Base-by-base conservation (phyloP, 106 monocot species). In the Dendrobium catenatum region DNA sequence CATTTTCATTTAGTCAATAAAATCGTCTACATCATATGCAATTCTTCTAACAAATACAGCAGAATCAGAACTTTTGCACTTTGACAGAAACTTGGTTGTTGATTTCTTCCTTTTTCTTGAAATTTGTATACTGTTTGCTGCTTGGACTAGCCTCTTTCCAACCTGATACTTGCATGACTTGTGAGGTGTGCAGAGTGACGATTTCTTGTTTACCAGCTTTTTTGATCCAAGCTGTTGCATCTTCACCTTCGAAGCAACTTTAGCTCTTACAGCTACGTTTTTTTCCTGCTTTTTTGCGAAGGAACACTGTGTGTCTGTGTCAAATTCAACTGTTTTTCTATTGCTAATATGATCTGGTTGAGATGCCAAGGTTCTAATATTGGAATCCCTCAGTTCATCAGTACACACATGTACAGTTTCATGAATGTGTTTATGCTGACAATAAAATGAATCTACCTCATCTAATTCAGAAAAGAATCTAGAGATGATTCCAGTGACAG, bases 401-500 rank as follows among this genome's bases (percentile, higher is more conserved):
- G n/a, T 40, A 37, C 55, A 42, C 15, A n/a, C 31, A 2, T 48
- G 27, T 44, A 33, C 51, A 67, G 42, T 44, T 74, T n/a, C 74
- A 7, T 66, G 18, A 42, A 29, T 41, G 1, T 80, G 55, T 59
- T 58, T 46, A 15, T 16, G 13, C 5, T 15, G 64, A 42, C 20
- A 37, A 42, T 22, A 61, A 37, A 43, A 80, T 48, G 88, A 83
- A 44, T 74, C 67, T 11, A 83, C 67, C 42, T 85, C 85, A 59
- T 83, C 88, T 78, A 75, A 78, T 18, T 85, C 85, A 44, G 77
- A 54, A 59, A 88, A 88, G 46, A 85, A 88, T 68, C 61, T 85
- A 3, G 85, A 80, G 42, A 88, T 83, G 27, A 88, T 88, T 37
- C 83, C 78, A 26, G 85, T 83, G 41, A 88, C 77, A 5, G 88